A percentile compares a stretch with the other conserved stretches of the same genome.
Conservation (phyloP, 768 basidiomycete genomes). For the Amanita exitialis region DNA sequence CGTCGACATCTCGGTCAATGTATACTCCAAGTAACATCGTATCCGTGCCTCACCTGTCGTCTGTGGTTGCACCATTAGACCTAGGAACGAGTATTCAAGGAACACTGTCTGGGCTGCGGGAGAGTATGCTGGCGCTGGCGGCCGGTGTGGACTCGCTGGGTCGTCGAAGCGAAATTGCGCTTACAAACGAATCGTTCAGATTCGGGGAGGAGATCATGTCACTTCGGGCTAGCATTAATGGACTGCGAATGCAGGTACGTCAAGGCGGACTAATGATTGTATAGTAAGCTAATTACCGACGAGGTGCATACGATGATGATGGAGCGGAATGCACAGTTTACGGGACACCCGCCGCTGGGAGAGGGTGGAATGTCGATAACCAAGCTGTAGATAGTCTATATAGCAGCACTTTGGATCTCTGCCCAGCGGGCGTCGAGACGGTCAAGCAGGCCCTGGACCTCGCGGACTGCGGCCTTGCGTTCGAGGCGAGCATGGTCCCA, state of each 20-base stretch:
- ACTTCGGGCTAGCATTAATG: constrained; percentile 60
- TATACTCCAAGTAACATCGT: constrained; percentile 10
- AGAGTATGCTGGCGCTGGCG: constrained; percentile 51
- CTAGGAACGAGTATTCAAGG: constrained; percentile 53
- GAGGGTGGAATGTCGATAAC: constrained; percentile 10
- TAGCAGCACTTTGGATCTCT: constrained; percentile 3
- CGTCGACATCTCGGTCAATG: neutral
- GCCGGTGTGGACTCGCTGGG: constrained; percentile 50
- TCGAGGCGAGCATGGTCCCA: constrained; percentile 75
- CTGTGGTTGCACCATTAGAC: constrained; percentile 49
- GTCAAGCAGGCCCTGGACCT: constrained; percentile 78
- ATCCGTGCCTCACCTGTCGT: constrained; percentile 17
- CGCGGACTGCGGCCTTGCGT: constrained; percentile 79
- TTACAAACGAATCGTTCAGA: constrained; percentile 62
- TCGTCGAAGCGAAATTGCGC: constrained; percentile 52
- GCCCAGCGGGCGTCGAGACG: constrained; percentile 66
- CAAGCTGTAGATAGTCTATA: constrained; percentile 9
- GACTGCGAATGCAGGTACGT: constrained; percentile 69
- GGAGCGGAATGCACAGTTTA: constrained; percentile 57
- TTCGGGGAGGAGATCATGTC: constrained; percentile 67
- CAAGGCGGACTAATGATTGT: constrained; percentile 1
- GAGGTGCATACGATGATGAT: constrained; percentile 67
- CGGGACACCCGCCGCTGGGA: constrained; percentile 23
- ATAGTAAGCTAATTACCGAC: constrained; percentile 9
- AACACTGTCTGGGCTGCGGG: constrained; percentile 46